These are phyloP conservation scores for Ogataea parapolymorpha DNA, from an alignment of 805 yeast species.

Conservation along the genomic window DNA sequence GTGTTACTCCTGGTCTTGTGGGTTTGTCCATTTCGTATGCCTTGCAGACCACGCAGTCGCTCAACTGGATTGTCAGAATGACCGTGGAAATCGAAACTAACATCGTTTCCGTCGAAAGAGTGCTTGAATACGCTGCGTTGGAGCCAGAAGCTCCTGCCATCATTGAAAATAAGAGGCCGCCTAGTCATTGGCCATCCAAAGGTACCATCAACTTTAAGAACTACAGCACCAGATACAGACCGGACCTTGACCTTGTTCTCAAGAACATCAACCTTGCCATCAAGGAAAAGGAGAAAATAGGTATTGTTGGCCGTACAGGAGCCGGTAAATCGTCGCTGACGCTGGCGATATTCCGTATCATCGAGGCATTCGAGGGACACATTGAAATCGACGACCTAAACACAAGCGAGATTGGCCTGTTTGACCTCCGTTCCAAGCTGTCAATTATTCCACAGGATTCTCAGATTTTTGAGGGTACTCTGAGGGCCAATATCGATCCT, in stretches of 20 bases:
- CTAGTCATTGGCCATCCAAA: slow-evolving; percentile 64
- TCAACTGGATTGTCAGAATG: slow-evolving; percentile 98
- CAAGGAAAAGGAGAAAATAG: slow-evolving; percentile 77
- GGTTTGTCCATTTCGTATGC: slow-evolving; percentile 95
- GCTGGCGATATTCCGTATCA: slow-evolving; percentile 77
- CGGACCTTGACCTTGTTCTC: slow-evolving; percentile 75
- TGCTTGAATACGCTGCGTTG: slow-evolving; percentile 49
- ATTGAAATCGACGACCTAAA: slow-evolving; percentile 70
- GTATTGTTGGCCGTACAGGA: slow-evolving; percentile 96
- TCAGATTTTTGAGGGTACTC: slow-evolving; percentile 83
- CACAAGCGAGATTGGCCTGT: slow-evolving; percentile 66
- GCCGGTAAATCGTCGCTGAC: slow-evolving; percentile 92
- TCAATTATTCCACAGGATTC: slow-evolving; percentile 94
- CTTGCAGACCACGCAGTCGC: slow-evolving; percentile 84
- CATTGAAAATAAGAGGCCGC: slow-evolving; percentile 53
- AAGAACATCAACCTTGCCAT: slow-evolving; percentile 63
- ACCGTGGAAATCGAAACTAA: slow-evolving; percentile 97
- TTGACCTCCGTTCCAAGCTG: slow-evolving; percentile 70
- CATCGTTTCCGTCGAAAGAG: slow-evolving; percentile 78
- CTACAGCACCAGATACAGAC: slow-evolving; percentile 83
- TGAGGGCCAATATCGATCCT: slow-evolving; percentile 87
- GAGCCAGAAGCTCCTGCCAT: slow-evolving; percentile 74
- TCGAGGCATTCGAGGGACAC: slow-evolving; percentile 63
- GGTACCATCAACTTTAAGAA: slow-evolving; percentile 67
- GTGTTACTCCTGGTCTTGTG: slow-evolving; percentile 82